A percentile compares a stretch with the other conserved stretches of the same genome.
phyloP scores from a whole-genome alignment of 2,329 filamentous ascomycete species.

The Pyrenophora teres region DNA sequence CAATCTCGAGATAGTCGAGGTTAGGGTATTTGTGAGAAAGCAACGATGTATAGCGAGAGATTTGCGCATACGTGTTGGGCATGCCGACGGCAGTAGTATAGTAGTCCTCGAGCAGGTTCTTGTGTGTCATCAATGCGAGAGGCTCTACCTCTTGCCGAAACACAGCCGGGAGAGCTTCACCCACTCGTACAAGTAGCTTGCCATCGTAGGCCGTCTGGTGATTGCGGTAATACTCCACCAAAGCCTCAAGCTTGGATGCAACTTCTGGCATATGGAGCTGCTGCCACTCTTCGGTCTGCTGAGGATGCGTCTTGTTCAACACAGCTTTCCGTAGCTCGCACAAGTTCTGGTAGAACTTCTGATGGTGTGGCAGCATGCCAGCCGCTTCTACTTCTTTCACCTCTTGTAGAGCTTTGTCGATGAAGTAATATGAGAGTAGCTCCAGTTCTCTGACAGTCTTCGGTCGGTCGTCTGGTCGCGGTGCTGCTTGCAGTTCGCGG shows the following conservation, averaged over 20 bases:
- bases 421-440: slow-evolving; percentile 18
- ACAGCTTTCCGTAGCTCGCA: slow-evolving; percentile 10
- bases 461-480: slow-evolving; percentile 6
- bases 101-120: slow-evolving; percentile 21
- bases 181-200: slow-evolving; percentile 18
- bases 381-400: slow-evolving; percentile 1
- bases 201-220: slow-evolving; percentile 18
- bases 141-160: slow-evolving; percentile 20
- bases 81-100: slow-evolving; percentile 20
- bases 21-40: slow-evolving; percentile 22
- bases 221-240: slow-evolving; percentile 14
- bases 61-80: slow-evolving; percentile 23
- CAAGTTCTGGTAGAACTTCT: slow-evolving; percentile 14
- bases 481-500: slow-evolving; percentile 13
- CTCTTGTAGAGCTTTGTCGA: slow-evolving; percentile 12
- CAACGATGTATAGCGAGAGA: slow-evolving; percentile 13
- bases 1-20: slow-evolving; percentile 22
- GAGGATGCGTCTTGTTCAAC: slow-evolving; percentile 8
- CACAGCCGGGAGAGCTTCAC: slow-evolving; percentile 15
- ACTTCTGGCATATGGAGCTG: slow-evolving; percentile 8
- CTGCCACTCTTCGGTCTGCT: slow-evolving; percentile 22
- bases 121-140: slow-evolving; percentile 20
- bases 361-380: slow-evolving; percentile 19
- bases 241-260: slow-evolving; percentile 2
- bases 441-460: slow-evolving; percentile 17